Evolutionary conservation across 140 eudicot species (phyloP), one percentile per base, ranked within the genome.

Genomic region (Senecio squalidus): DNA sequence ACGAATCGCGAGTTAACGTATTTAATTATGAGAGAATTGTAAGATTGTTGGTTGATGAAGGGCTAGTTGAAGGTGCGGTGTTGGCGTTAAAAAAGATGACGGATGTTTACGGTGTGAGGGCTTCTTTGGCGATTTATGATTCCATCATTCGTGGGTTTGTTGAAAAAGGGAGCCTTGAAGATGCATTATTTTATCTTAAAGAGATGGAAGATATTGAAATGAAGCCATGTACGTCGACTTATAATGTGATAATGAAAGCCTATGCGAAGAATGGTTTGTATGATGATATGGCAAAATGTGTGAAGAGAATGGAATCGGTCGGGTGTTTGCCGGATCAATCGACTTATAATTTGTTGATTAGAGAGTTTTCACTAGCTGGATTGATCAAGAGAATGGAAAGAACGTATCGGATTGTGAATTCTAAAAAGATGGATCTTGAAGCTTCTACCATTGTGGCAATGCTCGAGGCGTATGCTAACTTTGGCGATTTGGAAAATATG

Each of bases 331-430:
- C 82, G 36, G 77, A 80, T 58, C 74, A 71, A 15, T 45, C 67
- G 25, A 75, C 86, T 15, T 67, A 71, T 46, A 80, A 76, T 63
- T 52, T 80, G 74, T 44, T 80, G 34, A 80, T 80, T 36, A 48
- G 65, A 50, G 82, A 76, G 68, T 75, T 75, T 53, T 59, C 82
- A 0, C 16, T 20, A 17, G 76, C 82, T 1, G 86, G 86, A 22
- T 80, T 80, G 74, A 59, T 80, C 5, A 71, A 72, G 22, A 63
- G 60, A 68, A 80, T 80, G 86, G 86, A 76, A 59, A 58, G 64
- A 49, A 80, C 70, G 3, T 43, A 62, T 45, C 75, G 73, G 27
- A 67, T 53, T 67, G 58, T 72, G 34, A 17, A 67, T 46, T 66
- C 79, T 4, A 80, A 80, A 58, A 72, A 10, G 58, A 67, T 80